A percentile compares a stretch with the other conserved stretches of the same genome.
Evolutionary conservation across 495 filamentous ascomycete species (phyloP).

Genomic region (Penicillium arizonense): DNA sequence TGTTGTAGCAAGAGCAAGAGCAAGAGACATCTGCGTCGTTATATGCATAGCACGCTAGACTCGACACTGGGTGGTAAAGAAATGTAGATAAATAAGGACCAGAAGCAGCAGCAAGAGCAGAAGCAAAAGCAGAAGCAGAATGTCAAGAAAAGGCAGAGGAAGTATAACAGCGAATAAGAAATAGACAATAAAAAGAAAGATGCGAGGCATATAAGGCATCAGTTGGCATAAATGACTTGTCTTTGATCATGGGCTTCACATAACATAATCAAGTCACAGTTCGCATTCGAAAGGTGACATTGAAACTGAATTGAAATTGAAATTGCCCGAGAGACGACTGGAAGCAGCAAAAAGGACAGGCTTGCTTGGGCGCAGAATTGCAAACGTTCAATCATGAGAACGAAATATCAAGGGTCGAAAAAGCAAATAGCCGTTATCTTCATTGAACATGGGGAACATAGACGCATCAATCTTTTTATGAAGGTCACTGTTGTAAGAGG

Average conservation of each 20-base stretch:
- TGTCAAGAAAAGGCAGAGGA: neutral
- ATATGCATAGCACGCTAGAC: slow-evolving; percentile 4
- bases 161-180: neutral
- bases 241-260: slow-evolving; percentile 4
- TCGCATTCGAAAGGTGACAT: too few relatives aligned
- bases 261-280: too few relatives aligned
- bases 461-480: slow-evolving; percentile 11
- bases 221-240: slow-evolving; percentile 1
- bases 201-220: slow-evolving; percentile 7
- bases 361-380: slow-evolving; percentile 3
- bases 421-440: slow-evolving; percentile 15
- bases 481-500: neutral
- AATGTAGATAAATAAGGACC: neutral
- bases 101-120: too few relatives aligned
- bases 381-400: slow-evolving; percentile 1
- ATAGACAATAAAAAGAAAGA: slow-evolving; percentile 5
- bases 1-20: neutral
- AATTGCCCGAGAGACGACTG: neutral
- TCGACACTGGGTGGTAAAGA: slow-evolving; percentile 5
- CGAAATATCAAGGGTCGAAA: slow-evolving; percentile 4
- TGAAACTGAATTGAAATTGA: neutral
- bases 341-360: neutral
- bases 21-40: slow-evolving; percentile 6
- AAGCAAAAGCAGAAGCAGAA: too few relatives aligned
- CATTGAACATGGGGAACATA: slow-evolving; percentile 21